Percentiles rank a stretch among this genome's conserved stretches.
These are phyloP conservation scores for Calonectria naviculata DNA, from an alignment of 2,329 filamentous ascomycete species.

Conservation along the genomic window DNA sequence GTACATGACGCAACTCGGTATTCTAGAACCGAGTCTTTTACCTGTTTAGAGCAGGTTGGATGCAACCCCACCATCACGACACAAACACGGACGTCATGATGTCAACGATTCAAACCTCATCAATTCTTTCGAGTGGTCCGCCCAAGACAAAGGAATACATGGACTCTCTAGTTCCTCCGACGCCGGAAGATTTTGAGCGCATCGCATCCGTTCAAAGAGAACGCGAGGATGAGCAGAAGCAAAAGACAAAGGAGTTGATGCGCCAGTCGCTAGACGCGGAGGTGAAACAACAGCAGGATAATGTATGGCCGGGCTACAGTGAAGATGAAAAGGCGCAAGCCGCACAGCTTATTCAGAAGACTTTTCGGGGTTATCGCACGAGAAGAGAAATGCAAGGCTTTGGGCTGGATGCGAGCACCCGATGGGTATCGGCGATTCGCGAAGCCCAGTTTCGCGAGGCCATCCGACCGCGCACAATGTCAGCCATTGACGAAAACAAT, in stretches of 20 bases:
- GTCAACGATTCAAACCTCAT: slow-evolving; percentile 29
- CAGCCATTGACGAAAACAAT: slow-evolving; percentile 21
- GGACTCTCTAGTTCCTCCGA: slow-evolving; percentile 61
- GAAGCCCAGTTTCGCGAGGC: slow-evolving; percentile 67
- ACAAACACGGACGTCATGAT: slow-evolving; percentile 21
- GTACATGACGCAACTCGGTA: slow-evolving; percentile 37
- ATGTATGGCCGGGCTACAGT: slow-evolving; percentile 24
- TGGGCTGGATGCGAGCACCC: slow-evolving; percentile 73
- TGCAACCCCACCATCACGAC: slow-evolving; percentile 30
- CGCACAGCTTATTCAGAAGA: slow-evolving; percentile 72
- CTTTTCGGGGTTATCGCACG: slow-evolving; percentile 81
- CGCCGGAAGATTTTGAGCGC: slow-evolving; percentile 56
- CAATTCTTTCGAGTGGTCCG: slow-evolving; percentile 24
- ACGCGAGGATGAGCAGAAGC: slow-evolving; percentile 57
- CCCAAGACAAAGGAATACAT: slow-evolving; percentile 57
- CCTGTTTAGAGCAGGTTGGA: slow-evolving; percentile 26
- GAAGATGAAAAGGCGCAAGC: slow-evolving; percentile 52
- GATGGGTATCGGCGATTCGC: slow-evolving; percentile 76
- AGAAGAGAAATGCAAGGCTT: slow-evolving; percentile 78
- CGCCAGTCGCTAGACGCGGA: slow-evolving; percentile 49
- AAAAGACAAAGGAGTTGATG: slow-evolving; percentile 51
- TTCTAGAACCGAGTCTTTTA: slow-evolving; percentile 35
- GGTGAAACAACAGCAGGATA: slow-evolving; percentile 36
- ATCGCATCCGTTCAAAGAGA: slow-evolving; percentile 62
- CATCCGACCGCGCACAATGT: slow-evolving; percentile 55